Evolutionary conservation across 148 eudicot genomes (phyloP).

Genomic region (Fallopia convolvulus): DNA sequence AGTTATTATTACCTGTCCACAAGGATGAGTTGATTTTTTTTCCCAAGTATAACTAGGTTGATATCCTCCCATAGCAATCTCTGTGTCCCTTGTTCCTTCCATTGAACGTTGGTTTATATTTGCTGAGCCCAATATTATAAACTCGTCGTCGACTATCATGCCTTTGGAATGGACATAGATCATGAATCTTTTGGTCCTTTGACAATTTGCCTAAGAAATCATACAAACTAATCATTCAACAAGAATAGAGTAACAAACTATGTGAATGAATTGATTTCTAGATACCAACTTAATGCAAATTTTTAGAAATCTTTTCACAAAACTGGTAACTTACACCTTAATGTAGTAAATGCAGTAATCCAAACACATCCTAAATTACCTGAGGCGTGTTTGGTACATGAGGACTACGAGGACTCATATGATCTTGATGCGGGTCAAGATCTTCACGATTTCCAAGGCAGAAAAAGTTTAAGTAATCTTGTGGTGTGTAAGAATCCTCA

Average conservation of each 20-base stretch:
- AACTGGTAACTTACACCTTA: no score
- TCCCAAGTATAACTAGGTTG: constrained; percentile 94
- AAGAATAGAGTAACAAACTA: no score
- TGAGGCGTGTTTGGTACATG: constrained; percentile 65
- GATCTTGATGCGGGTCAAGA: constrained; percentile 17
- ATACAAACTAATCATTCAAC: neutral
- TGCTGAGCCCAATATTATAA: constrained; percentile 86
- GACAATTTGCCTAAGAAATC: constrained; percentile 44
- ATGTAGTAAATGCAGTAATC: no score
- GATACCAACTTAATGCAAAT: no score
- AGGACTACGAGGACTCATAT: constrained; percentile 22
- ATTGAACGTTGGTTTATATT: constrained; percentile 94
- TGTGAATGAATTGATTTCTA: no score
- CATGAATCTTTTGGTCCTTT: constrained; percentile 79
- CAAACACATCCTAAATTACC: constrained; percentile 21
- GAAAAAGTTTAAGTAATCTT: constrained; percentile 84
- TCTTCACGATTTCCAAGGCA: constrained; percentile 96
- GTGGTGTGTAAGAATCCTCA: constrained; percentile 62
- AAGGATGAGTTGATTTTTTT: constrained; percentile 49
- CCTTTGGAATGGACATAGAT: constrained; percentile 98
- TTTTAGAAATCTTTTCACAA: no score
- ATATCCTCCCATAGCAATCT: constrained; percentile 99
- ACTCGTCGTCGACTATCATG: constrained; percentile 97
- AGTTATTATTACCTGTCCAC: constrained; percentile 53
- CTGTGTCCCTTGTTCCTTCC: constrained; percentile 97